Percentiles rank a stretch among this genome's conserved stretches.
These are phyloP conservation scores for Atkinsonella texensis DNA, from an alignment of 2,329 filamentous ascomycete genomes.

Conservation along the genomic window DNA sequence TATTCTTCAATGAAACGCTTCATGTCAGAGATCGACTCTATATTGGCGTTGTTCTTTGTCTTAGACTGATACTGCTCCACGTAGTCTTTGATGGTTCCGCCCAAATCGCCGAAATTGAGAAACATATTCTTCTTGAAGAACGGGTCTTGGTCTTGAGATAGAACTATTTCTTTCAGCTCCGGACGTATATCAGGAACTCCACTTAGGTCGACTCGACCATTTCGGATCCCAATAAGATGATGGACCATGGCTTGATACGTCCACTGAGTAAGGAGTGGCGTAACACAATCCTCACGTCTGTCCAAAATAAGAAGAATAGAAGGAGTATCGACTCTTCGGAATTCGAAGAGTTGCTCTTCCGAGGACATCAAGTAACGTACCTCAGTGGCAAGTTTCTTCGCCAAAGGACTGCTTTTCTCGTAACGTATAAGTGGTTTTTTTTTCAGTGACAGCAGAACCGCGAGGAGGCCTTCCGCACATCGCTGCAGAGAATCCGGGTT, in stretches of 20 bases:
- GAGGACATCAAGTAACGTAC: conserved; percentile 88
- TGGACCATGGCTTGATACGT: conserved; percentile 99
- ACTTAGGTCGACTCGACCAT: conserved; percentile 84
- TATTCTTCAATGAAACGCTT: conserved; percentile 99
- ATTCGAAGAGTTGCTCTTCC: conserved; percentile 94
- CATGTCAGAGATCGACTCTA: conserved; percentile 97
- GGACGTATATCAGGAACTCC: conserved; percentile 73
- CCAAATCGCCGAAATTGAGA: conserved; percentile 89
- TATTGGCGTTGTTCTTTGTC: conserved; percentile 90
- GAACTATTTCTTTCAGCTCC: conserved; percentile 84
- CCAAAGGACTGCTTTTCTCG: conserved; percentile 76
- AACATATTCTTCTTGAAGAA: conserved; percentile 99
- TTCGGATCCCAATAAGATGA: conserved; percentile 84
- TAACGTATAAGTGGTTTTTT: conserved; percentile 95
- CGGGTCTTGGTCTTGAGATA: conserved; percentile 93
- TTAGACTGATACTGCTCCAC: conserved; percentile 97
- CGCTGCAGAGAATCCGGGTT: conserved; percentile 79
- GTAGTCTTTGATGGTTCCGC: conserved; percentile 95
- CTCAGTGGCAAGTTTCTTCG: conserved; percentile 88
- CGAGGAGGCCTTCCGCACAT: conserved; percentile 76
- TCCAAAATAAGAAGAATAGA: conserved; percentile 87
- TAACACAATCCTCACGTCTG: conserved; percentile 86
- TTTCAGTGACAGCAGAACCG: conserved; percentile 76
- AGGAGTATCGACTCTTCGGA: conserved; percentile 85
- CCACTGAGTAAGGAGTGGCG: conserved; percentile 91